Evolutionary conservation across 768 basidiomycete genomes (phyloP), one percentile per base, ranked within the genome.

Genomic region (Leccinum incarnatum): DNA sequence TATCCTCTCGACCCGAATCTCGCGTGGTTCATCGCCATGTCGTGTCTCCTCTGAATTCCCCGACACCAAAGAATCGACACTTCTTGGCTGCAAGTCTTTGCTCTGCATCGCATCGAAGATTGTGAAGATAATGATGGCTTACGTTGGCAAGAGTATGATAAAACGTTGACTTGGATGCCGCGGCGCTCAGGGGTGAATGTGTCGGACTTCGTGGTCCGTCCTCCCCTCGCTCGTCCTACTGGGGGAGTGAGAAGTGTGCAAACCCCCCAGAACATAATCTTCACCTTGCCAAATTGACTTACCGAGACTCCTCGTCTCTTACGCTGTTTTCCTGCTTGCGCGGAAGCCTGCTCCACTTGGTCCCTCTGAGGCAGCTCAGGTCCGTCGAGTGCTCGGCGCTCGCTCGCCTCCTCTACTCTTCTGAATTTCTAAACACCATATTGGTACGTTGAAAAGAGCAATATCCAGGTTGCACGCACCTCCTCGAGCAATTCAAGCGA

Each of bases 211-310:
- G 68, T 5, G 62, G 64, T 32, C 65, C 57, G 32, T 69, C 66
- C 10, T 67, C 66, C n/a, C 57, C 64, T 46, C 62, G 60, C 63
- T 67, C 58, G 45, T 62, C 65, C 54, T 60, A 60, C 65, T 68
- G 32, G 23, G n/a, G 49, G 25, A 42, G 32, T 59, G 56, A 62
- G 58, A 21, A 40, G 19, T 27, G 40, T 15, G 11, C 53, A 21
- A 36, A 14, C 25, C 19, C 19, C 27, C 8, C 57, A 53, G 27
- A 48, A 59, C 54, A 23, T 51, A 45, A 53, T 19, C 58, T 75
- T 58, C 51, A 86, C 84, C 78, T 85, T 80, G 27, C 86, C 85
- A 62, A 86, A 83, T 17, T 82, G 77, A 55, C 83, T 83, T 46
- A 87, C 77, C 1, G 84, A 85, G 37, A 87, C 76, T 54, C 81